These are phyloP conservation scores for Umbelopsis sp. DNA, from an alignment of 371 early-diverging fungal genomes.

Conservation along the genomic window DNA sequence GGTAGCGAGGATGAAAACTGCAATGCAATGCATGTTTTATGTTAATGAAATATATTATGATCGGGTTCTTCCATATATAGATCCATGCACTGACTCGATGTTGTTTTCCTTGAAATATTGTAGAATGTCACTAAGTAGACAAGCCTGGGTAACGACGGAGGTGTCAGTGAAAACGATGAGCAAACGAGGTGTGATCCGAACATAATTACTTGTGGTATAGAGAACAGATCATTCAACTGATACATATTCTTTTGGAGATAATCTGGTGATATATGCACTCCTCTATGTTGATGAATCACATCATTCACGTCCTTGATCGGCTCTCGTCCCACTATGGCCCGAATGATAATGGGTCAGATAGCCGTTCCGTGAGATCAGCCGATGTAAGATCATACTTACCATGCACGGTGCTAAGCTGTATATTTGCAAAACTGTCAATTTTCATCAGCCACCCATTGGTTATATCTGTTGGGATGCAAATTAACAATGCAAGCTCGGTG, in stretches of 20 bases:
- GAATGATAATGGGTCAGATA: not conserved
- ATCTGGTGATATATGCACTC: slow-evolving; percentile 61
- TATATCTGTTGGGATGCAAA: slow-evolving; percentile 36
- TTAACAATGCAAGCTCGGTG: not conserved
- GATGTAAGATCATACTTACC: slow-evolving; percentile 29
- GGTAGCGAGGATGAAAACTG: slow-evolving; percentile 66
- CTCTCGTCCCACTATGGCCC: slow-evolving; percentile 48
- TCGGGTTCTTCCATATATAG: too few relatives aligned
- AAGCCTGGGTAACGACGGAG: slow-evolving; percentile 23
- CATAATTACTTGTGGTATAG: slow-evolving; percentile 53
- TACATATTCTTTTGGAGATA: slow-evolving; percentile 58
- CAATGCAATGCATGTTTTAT: too few relatives aligned
- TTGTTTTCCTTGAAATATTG: slow-evolving; percentile 63
- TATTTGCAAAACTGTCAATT: slow-evolving; percentile 66
- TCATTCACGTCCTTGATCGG: slow-evolving; percentile 52
- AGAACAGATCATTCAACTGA: slow-evolving; percentile 67
- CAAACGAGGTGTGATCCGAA: too few relatives aligned
- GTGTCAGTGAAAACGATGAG: too few relatives aligned
- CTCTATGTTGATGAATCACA: slow-evolving; percentile 56
- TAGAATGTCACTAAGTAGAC: slow-evolving; percentile 61
- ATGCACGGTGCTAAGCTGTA: slow-evolving; percentile 65
- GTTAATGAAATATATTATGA: too few relatives aligned
- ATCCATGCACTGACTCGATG: slow-evolving; percentile 32
- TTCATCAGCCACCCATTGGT: slow-evolving; percentile 73
- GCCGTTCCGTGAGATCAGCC: not conserved